Evolutionary conservation across 148 eudicot species (phyloP).

Genomic region (Spergularia marina): DNA sequence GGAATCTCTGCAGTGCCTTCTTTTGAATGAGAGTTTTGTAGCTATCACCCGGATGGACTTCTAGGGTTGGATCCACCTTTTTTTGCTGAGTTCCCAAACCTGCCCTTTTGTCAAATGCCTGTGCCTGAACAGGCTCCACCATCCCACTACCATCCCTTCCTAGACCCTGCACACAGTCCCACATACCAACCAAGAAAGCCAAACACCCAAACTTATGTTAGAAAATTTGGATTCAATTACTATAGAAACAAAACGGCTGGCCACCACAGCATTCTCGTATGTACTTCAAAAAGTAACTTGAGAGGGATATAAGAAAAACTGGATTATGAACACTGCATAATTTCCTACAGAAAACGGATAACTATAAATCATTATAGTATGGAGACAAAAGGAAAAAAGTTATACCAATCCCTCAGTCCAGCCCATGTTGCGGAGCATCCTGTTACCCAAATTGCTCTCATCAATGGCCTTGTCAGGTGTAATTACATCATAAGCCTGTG

Average conservation of each 20-base stretch:
- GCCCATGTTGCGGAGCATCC: conserved; percentile 99
- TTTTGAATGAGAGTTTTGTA: conserved; percentile 89
- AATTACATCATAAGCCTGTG: conserved; percentile 72
- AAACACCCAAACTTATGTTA: conserved; percentile 47
- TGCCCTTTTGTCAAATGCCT: conserved; percentile 67
- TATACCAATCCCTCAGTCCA: conserved; percentile 99
- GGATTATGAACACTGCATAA: background rate
- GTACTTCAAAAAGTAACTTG: conserved; percentile 4
- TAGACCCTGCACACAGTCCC: conserved; percentile 59
- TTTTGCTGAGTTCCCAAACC: conserved; percentile 93
- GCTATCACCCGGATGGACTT: conserved; percentile 95
- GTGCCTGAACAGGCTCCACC: conserved; percentile 95
- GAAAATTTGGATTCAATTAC: conserved; percentile 24
- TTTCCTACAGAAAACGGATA: background rate
- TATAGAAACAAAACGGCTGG: conserved; percentile 16
- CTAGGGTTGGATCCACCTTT: conserved; percentile 74
- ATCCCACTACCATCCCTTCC: conserved; percentile 97
- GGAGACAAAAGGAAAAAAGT: conserved; percentile 31
- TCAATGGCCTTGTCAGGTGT: conserved; percentile 86
- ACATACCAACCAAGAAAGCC: conserved; percentile 29
- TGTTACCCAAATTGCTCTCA: conserved; percentile 95
- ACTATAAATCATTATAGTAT: conserved; percentile 1
- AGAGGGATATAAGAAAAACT: background rate
- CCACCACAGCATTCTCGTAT: conserved; percentile 18
- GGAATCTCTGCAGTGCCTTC: conserved; percentile 91